Conservation (phyloP, 208 protist species). For the Leptomonas seymouri region DNA sequence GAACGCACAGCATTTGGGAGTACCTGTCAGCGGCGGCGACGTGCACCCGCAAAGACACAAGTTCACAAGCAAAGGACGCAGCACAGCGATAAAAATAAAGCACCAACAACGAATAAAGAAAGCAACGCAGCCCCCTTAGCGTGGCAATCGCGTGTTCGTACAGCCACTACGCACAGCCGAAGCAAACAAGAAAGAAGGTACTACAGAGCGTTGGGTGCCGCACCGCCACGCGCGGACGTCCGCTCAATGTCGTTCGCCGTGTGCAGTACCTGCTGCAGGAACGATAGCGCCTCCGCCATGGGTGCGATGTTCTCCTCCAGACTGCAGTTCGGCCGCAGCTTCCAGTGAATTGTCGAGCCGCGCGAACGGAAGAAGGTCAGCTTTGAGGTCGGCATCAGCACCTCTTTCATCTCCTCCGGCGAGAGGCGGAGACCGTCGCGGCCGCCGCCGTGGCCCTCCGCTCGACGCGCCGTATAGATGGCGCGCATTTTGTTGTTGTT, state of each 20-base stretch:
- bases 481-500: conserved; percentile 66
- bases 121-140: no score
- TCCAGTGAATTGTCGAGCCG: conserved; percentile 83
- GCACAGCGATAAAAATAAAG: no score
- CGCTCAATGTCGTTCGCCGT: conserved; percentile 86
- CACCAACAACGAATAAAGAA: no score
- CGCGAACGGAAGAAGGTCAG: conserved; percentile 81
- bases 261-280: conserved; percentile 78
- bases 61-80: no score
- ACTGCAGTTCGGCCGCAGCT: conserved; percentile 59
- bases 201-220: conserved; percentile 70
- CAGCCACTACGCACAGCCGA: no score
- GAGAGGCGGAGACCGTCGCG: conserved; percentile 28
- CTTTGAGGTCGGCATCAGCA: conserved; percentile 65
- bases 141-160: no score
- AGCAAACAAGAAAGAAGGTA: no score
- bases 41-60: no score
- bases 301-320: conserved; percentile 79
- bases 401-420: conserved; percentile 44
- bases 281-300: conserved; percentile 77
- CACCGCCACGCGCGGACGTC: conserved; percentile 63
- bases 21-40: no score
- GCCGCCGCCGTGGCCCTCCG: conserved; percentile 15
- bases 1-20: no score
- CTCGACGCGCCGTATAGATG: conserved; percentile 12